Base-by-base conservation (phyloP, 805 yeast genomes). In the Pichia phayaonensis region DNA sequence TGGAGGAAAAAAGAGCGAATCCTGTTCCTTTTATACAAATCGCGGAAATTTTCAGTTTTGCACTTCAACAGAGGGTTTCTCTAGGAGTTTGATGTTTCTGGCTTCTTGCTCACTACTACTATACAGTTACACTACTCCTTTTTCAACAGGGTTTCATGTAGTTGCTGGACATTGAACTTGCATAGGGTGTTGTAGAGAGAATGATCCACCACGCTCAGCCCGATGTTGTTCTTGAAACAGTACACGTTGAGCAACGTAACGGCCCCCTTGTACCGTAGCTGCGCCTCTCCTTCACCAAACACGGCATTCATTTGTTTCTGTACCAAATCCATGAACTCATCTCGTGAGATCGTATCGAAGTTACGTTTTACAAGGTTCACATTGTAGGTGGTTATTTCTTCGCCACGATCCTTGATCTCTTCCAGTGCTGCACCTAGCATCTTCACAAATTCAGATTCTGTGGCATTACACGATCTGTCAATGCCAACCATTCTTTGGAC, bases 201-300 rank as follows among this genome's bases (percentile, higher is more conserved):
- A 21, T 59, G 61, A 49, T 79, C 76, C 2, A 88, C 89, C 7
- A 90, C 92, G 56, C 94, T 75, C 79, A 88, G 81, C 8, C 99
- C 99, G 34, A 94, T 76, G 54, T 86, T 86, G 55, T 80, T 85
- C 70, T 90, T 92, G 69, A 84, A 92, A 62, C 97, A 86, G 64
- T 89, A 96, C 3, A 94, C 85, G 47, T 92, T 62, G 45, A 94
- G 78, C 58, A 94, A 70, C 61, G 83, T 82, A 54, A 90, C 95
- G 60, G 79, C 88, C 13, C 80, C 68, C 60, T 87, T 86, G 64
- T 94, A 74, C 63, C 90, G 95, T 16, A 94, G 95, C 20, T 47
- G 44, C n/a, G 46, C 16, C 23, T 8, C n/a, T 1, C 29, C 44
- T 36, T 68, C 71, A 2, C 49, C 53, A 20, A 42, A 38, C 12